phyloP scores from a whole-genome alignment of 495 filamentous ascomycete genomes.

The Hyaloscypha variabilis region DNA sequence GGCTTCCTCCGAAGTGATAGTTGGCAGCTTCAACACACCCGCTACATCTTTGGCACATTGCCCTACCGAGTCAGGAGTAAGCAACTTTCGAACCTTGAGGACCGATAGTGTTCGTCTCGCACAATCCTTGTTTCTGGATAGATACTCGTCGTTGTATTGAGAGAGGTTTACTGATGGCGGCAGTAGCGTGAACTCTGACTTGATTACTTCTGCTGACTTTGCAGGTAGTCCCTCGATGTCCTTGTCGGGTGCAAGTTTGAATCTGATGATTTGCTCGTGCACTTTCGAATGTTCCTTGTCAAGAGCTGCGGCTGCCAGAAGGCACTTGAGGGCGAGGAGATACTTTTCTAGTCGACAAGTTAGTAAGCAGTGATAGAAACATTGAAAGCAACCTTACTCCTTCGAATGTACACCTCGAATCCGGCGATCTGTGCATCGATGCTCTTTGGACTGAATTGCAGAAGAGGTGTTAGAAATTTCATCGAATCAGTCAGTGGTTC shows the following conservation, averaged over 20 bases:
- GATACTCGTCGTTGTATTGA: constrained; percentile 70
- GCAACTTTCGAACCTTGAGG: constrained; percentile 58
- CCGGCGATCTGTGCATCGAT: constrained; percentile 82
- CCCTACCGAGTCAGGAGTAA: constrained; percentile 58
- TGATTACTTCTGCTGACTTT: constrained; percentile 66
- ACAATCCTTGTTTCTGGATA: constrained; percentile 63
- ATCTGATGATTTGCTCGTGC: constrained; percentile 72
- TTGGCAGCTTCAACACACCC: constrained; percentile 55
- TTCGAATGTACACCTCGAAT: constrained; percentile 85
- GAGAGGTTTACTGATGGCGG: constrained; percentile 58
- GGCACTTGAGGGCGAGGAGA: constrained; percentile 81
- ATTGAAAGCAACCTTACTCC: constrained; percentile 57
- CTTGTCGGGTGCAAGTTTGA: constrained; percentile 65
- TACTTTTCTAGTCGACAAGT: constrained; percentile 65
- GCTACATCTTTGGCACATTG: constrained; percentile 64
- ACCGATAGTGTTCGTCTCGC: constrained; percentile 64
- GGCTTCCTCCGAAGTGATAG: constrained; percentile 63
- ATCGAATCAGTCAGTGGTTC: constrained; percentile 84
- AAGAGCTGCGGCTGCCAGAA: constrained; percentile 70
- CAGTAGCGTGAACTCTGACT: constrained; percentile 64
- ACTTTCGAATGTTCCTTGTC: constrained; percentile 73
- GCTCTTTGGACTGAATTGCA: constrained; percentile 81
- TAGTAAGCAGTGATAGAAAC: constrained; percentile 24
- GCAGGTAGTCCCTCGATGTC: constrained; percentile 54
- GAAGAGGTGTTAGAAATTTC: constrained; percentile 80